Conservation (phyloP, 495 filamentous ascomycete genomes). For the Lophium mytilinum region DNA sequence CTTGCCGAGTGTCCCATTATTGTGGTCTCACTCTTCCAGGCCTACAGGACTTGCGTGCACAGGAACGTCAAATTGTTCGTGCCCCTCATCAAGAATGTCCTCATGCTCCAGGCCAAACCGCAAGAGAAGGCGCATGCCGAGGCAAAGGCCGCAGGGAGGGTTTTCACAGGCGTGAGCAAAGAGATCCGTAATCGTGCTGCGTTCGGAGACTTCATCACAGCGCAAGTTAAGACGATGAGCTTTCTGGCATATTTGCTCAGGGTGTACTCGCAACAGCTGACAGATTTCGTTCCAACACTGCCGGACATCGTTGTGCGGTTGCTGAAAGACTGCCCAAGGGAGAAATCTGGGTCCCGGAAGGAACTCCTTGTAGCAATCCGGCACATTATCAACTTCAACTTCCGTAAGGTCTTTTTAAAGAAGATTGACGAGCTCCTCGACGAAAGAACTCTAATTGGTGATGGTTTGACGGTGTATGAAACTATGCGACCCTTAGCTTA, state of each 20-base stretch:
- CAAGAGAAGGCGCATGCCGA: slow-evolving; percentile 88
- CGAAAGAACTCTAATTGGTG: slow-evolving; percentile 85
- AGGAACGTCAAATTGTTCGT: slow-evolving; percentile 89
- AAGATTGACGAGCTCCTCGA: slow-evolving; percentile 96
- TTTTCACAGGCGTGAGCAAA: slow-evolving; percentile 88
- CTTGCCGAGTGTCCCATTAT: slow-evolving; percentile 97
- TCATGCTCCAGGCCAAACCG: slow-evolving; percentile 83
- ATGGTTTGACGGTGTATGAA: slow-evolving; percentile 93
- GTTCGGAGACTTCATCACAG: slow-evolving; percentile 95
- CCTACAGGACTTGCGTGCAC: slow-evolving; percentile 67
- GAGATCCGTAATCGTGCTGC: slow-evolving; percentile 90
- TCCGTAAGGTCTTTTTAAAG: slow-evolving; percentile 84
- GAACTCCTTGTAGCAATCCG: slow-evolving; percentile 93
- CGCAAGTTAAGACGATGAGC: slow-evolving; percentile 99
- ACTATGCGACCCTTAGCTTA: slow-evolving; percentile 93
- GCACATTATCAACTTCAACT: slow-evolving; percentile 99
- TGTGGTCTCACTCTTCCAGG: slow-evolving; percentile 96
- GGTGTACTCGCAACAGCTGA: slow-evolving; percentile 76
- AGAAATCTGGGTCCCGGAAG: slow-evolving; percentile 88
- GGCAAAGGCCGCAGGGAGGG: slow-evolving; percentile 61
- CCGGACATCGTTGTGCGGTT: slow-evolving; percentile 88
- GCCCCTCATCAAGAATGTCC: slow-evolving; percentile 82
- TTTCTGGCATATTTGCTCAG: slow-evolving; percentile 92
- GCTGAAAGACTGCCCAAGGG: slow-evolving; percentile 85
- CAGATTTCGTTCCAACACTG: slow-evolving; percentile 79